These are phyloP conservation scores for Hypericum androsaemum DNA, from an alignment of 345 rosid species.

Conservation along the genomic window DNA sequence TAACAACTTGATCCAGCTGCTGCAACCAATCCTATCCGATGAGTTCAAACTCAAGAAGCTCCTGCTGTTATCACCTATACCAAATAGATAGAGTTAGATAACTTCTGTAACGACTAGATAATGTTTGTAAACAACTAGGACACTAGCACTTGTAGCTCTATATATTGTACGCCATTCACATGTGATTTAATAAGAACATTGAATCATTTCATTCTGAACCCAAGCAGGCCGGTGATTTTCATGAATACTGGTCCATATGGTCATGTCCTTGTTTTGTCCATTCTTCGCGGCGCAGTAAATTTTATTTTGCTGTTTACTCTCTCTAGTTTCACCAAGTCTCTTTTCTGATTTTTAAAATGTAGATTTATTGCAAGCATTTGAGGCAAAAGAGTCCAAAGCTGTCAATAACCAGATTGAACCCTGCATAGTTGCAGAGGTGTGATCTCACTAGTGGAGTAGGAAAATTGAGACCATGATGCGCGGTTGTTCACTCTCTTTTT, in stretches of 20 bases:
- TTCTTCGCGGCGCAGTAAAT: neutral
- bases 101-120: too few species aligned
- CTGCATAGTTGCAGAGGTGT: slow-evolving; percentile 65
- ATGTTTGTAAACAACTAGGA: too few species aligned
- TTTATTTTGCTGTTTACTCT: slow-evolving; percentile 5
- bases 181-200: too few species aligned
- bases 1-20: too few species aligned
- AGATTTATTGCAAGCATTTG: slow-evolving; percentile 77
- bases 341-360: slow-evolving; percentile 7
- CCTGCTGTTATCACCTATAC: too few species aligned
- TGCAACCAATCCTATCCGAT: too few species aligned
- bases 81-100: too few species aligned
- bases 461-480: neutral
- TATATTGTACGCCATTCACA: too few species aligned
- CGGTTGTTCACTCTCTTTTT: neutral
- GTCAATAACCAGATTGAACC: slow-evolving; percentile 85
- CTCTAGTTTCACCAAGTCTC: slow-evolving; percentile 7
- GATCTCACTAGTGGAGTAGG: neutral
- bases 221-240: slow-evolving; percentile 56
- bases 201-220: too few species aligned
- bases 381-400: slow-evolving; percentile 55
- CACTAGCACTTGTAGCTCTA: too few species aligned
- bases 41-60: too few species aligned
- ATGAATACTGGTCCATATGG: slow-evolving; percentile 60
- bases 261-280: slow-evolving; percentile 1